phyloP scores from a whole-genome alignment of 345 rosid species.

The Capsella bursapastoris region DNA sequence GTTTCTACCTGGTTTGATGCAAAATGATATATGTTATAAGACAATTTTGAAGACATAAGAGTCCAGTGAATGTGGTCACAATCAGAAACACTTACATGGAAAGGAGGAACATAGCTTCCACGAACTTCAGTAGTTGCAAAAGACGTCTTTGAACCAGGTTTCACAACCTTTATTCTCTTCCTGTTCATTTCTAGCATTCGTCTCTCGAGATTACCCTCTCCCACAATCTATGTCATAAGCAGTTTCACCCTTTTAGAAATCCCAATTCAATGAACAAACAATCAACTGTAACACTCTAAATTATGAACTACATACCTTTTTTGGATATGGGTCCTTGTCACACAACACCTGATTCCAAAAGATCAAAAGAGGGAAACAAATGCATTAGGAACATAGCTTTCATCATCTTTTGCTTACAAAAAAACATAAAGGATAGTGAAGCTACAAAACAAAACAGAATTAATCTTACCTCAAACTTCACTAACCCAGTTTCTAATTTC shows the following conservation, averaged over 20 bases:
- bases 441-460: not conserved
- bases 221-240: conserved; percentile 58
- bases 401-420: not conserved
- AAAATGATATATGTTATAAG: conserved; percentile 15
- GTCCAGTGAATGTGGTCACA: conserved; percentile 8
- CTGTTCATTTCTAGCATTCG: conserved; percentile 83
- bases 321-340: conserved; percentile 76
- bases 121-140: conserved; percentile 91
- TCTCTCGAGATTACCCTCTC: conserved; percentile 86
- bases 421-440: not conserved
- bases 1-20: conserved; percentile 65
- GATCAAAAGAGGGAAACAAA: conserved; percentile 24
- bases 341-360: conserved; percentile 68
- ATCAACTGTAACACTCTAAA: conserved; percentile 5
- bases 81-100: conserved; percentile 67
- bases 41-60: not conserved
- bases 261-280: conserved; percentile 6
- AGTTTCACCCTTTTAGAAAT: conserved; percentile 16
- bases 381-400: not conserved
- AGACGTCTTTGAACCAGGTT: conserved; percentile 92
- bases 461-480: conserved; percentile 83
- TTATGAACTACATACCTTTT: conserved; percentile 60
- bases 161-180: conserved; percentile 89
- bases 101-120: conserved; percentile 92
- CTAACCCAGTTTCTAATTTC: conserved; percentile 86